Percentiles rank a stretch among this genome's conserved stretches.
phyloP scores from a whole-genome alignment of 106 monocot species.

The Chionographis japonica region DNA sequence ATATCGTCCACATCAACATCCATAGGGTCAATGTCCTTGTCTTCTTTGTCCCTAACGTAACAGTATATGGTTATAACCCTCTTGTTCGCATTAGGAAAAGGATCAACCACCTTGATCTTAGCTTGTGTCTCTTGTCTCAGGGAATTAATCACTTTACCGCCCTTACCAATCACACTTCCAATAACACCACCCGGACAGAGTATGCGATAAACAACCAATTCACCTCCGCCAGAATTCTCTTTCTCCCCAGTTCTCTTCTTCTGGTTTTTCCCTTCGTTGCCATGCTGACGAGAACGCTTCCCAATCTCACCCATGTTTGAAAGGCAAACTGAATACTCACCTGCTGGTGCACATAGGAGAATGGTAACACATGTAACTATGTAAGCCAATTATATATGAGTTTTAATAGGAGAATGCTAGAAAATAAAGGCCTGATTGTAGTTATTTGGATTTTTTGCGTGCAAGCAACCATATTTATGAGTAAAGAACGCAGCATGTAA shows the following conservation, averaged over 20 bases:
- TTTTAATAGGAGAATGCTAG: no score
- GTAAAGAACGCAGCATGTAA: no score
- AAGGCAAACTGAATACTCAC: neutral
- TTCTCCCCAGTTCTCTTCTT: slow-evolving; percentile 20
- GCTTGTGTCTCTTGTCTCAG: slow-evolving; percentile 74
- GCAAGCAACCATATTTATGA: no score
- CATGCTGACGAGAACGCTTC: slow-evolving; percentile 39
- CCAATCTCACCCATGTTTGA: slow-evolving; percentile 58
- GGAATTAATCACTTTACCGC: slow-evolving; percentile 93
- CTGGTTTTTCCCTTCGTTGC: slow-evolving; percentile 27
- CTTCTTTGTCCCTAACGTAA: slow-evolving; percentile 51
- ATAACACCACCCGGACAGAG: slow-evolving; percentile 69
- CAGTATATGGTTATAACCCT: slow-evolving; percentile 76
- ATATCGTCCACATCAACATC: slow-evolving; percentile 35
- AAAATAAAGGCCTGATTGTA: no score
- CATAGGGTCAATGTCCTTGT: neutral
- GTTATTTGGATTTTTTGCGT: no score
- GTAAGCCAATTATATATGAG: no score
- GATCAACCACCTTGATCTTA: slow-evolving; percentile 82
- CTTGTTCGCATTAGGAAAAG: slow-evolving; percentile 64
- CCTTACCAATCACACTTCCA: slow-evolving; percentile 90
- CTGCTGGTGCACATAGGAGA: neutral
- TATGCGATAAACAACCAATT: slow-evolving; percentile 70
- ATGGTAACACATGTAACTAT: no score
- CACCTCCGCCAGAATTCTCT: slow-evolving; percentile 37